Percentiles rank a stretch among this genome's conserved stretches.
Conservation (phyloP, 345 rosid species). For the Cardamine resedifolia region DNA sequence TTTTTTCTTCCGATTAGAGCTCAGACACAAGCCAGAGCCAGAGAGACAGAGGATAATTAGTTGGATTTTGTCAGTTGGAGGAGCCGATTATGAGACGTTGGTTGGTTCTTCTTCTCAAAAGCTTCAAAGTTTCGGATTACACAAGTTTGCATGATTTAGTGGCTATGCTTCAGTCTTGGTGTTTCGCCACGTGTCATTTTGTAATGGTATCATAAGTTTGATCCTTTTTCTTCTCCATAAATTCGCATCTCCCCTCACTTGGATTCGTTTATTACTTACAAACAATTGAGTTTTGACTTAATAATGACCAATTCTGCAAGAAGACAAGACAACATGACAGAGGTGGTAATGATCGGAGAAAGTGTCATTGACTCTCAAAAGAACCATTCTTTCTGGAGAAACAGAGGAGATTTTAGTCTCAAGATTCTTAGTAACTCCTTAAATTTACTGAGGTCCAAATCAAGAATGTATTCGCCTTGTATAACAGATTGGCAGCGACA, state of each 20-base stretch:
- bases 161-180: constrained; percentile 39
- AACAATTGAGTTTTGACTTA: neutral
- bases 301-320: constrained; percentile 2
- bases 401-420: neutral
- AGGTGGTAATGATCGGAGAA: neutral
- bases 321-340: neutral
- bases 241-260: constrained; percentile 34
- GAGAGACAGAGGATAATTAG: constrained; percentile 26
- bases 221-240: constrained; percentile 30
- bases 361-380: neutral
- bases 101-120: constrained; percentile 24
- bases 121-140: constrained; percentile 40
- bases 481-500: neutral
- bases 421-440: neutral
- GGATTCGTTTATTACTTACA: constrained; percentile 28
- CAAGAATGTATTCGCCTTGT: neutral
- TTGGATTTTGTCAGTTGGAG: constrained; percentile 19
- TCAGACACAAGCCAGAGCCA: constrained; percentile 27
- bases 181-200: constrained; percentile 40
- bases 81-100: constrained; percentile 17
- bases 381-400: neutral
- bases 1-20: neutral
- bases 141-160: constrained; percentile 38
- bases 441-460: neutral
- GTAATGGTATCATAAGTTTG: constrained; percentile 27